These are phyloP conservation scores for Ceratobasidium sp. DNA, from an alignment of 1,284 basidiomycete species.

Conservation along the genomic window DNA sequence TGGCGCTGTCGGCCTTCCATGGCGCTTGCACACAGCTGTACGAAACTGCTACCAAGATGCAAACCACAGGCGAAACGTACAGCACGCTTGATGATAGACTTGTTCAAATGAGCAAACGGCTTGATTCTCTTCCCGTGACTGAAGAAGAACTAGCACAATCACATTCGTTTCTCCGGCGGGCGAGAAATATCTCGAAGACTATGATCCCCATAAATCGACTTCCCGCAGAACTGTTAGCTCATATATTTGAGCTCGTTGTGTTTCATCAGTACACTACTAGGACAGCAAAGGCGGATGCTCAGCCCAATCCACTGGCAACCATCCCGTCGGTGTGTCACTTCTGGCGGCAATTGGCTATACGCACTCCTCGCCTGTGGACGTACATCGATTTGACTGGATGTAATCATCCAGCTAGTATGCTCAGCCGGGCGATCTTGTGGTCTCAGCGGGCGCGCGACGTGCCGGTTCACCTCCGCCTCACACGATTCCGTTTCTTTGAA, in stretches of 20 bases:
- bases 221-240: neutral
- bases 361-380: neutral
- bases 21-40: constrained; percentile 1
- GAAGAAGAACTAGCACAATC: neutral
- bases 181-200: constrained; percentile 6
- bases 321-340: neutral
- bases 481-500: neutral
- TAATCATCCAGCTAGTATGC: neutral
- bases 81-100: neutral
- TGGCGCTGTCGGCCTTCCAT: neutral
- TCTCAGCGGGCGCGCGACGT: neutral
- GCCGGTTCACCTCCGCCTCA: neutral
- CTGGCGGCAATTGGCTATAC: constrained; percentile 2
- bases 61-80: neutral
- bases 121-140: neutral
- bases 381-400: neutral
- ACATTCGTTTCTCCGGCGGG: neutral
- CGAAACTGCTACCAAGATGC: neutral
- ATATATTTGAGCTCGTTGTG: neutral
- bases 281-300: neutral
- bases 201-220: constrained; percentile 3
- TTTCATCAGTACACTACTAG: neutral
- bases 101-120: neutral
- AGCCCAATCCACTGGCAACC: neutral
- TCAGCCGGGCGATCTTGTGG: neutral